phyloP scores from a whole-genome alignment of 2,329 filamentous ascomycete genomes.

The Penicillium sp. region DNA sequence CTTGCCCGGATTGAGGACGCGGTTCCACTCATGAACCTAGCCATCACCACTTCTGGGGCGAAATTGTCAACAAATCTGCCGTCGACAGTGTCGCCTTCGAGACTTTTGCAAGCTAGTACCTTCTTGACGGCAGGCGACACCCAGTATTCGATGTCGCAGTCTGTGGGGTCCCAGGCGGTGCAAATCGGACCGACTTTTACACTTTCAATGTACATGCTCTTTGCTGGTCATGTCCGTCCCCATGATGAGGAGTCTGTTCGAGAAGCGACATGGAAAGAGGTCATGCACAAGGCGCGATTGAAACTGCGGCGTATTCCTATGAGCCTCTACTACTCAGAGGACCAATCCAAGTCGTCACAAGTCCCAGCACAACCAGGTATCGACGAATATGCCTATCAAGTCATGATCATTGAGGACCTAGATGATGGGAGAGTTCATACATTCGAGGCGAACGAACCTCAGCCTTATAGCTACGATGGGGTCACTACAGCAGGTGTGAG shows the following conservation, averaged over 20 bases:
- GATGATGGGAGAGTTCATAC: conserved; percentile 70
- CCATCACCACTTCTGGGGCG: conserved; percentile 90
- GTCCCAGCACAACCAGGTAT: conserved; percentile 47
- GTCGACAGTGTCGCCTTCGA: conserved; percentile 82
- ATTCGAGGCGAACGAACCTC: conserved; percentile 61
- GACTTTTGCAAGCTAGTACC: conserved; percentile 88
- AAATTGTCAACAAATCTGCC: conserved; percentile 79
- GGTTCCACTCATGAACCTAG: conserved; percentile 87
- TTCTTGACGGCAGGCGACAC: conserved; percentile 85
- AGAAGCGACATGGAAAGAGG: conserved; percentile 88
- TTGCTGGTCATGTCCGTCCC: conserved; percentile 71
- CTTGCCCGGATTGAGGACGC: conserved; percentile 83
- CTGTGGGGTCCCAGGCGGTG: conserved; percentile 53
- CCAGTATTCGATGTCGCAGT: conserved; percentile 70
- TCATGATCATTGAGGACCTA: conserved; percentile 81
- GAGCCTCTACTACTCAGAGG: conserved; percentile 43
- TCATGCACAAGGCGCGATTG: conserved; percentile 87
- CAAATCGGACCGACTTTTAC: conserved; percentile 88
- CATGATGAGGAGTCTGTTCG: conserved; percentile 60
- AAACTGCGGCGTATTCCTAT: conserved; percentile 74
- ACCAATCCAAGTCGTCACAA: conserved; percentile 20
- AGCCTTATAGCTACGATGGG: conserved; percentile 62
- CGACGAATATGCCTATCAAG: conserved; percentile 75
- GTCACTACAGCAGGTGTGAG: conserved; percentile 65
- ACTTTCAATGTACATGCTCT: conserved; percentile 92